A percentile compares a stretch with the other conserved stretches of the same genome.
phyloP scores from a whole-genome alignment of 2,329 filamentous ascomycete species.

The Drechslerella dactyloides region DNA sequence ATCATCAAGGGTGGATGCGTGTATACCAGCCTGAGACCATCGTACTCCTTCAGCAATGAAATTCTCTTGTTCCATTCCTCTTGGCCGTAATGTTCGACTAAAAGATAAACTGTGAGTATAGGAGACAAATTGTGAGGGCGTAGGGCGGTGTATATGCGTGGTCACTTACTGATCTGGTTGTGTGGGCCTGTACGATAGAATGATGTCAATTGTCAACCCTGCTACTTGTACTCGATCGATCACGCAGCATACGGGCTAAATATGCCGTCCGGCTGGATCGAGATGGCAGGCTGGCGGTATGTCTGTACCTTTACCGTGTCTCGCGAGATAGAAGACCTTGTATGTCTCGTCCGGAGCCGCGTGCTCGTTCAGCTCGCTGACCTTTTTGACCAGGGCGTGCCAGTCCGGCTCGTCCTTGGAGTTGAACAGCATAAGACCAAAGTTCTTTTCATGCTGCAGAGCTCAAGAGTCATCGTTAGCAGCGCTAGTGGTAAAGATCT shows the following conservation, averaged over 20 bases:
- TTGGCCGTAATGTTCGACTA: neutral
- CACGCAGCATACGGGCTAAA: neutral
- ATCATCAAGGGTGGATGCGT: neutral
- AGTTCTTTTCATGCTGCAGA: conserved; percentile 66
- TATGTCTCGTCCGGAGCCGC: conserved; percentile 63
- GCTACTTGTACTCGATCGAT: neutral
- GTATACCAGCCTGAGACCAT: conserved; percentile 27
- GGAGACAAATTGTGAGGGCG: neutral
- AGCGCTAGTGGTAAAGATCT: too few relatives aligned
- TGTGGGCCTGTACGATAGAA: conserved; percentile 22
- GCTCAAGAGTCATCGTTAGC: too few relatives aligned
- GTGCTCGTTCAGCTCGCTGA: conserved; percentile 64
- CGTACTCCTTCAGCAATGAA: conserved; percentile 30
- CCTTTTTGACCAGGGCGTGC: conserved; percentile 55
- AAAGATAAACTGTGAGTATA: neutral
- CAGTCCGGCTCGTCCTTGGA: conserved; percentile 60
- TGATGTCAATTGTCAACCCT: neutral
- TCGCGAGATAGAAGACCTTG: conserved; percentile 71
- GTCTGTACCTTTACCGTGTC: conserved; percentile 73
- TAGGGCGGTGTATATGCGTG: conserved; percentile 14
- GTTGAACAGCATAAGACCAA: conserved; percentile 69
- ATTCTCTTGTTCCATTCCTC: conserved; percentile 18
- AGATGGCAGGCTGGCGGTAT: neutral
- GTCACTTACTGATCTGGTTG: conserved; percentile 40
- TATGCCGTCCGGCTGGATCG: neutral